phyloP scores from a whole-genome alignment of 768 basidiomycete genomes.

The Phlebiopsis flavidoalba region DNA sequence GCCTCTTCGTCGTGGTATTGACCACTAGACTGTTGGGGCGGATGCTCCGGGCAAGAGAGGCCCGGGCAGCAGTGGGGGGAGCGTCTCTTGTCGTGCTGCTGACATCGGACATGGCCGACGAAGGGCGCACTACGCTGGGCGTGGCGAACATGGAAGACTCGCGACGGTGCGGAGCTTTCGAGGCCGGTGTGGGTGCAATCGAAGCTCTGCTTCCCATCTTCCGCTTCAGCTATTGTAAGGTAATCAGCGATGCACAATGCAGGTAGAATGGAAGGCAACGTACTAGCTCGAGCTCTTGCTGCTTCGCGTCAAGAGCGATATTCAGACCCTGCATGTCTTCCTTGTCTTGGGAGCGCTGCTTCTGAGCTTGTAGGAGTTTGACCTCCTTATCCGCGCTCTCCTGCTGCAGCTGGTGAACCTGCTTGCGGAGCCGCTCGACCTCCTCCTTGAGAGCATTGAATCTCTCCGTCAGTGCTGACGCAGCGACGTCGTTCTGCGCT shows the following conservation, averaged over 20 bases:
- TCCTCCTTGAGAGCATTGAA: constrained; percentile 36
- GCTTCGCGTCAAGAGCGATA: constrained; percentile 89
- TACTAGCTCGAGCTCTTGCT: constrained; percentile 90
- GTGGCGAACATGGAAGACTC: constrained; percentile 57
- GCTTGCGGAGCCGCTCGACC: constrained; percentile 51
- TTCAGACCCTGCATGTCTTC: constrained; percentile 83
- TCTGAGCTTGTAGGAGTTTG: constrained; percentile 66
- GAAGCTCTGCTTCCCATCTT: constrained; percentile 52
- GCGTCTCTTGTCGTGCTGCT: constrained; percentile 33
- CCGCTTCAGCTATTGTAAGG: constrained; percentile 42
- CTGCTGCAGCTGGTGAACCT: constrained; percentile 67
- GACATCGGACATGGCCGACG: constrained; percentile 51
- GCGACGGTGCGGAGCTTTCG: constrained; percentile 35
- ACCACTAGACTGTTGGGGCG: constrained; percentile 36
- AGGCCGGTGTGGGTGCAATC: constrained; percentile 44
- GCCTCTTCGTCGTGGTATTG: constrained; percentile 11
- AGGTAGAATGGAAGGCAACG: constrained; percentile 21
- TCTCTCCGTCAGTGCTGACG: constrained; percentile 44
- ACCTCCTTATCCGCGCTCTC: constrained; percentile 85
- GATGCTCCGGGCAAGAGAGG: constrained; percentile 43
- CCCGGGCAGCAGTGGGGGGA: constrained; percentile 31
- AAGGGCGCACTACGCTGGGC: constrained; percentile 45
- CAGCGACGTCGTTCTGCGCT: constrained; percentile 50
- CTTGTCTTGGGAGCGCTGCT: constrained; percentile 60
- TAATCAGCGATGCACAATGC: neutral